Percentiles rank a stretch among this genome's conserved stretches.
Evolutionary conservation across 2,329 filamentous ascomycete species (phyloP).

Genomic region (Pestalotiopsis sp.): DNA sequence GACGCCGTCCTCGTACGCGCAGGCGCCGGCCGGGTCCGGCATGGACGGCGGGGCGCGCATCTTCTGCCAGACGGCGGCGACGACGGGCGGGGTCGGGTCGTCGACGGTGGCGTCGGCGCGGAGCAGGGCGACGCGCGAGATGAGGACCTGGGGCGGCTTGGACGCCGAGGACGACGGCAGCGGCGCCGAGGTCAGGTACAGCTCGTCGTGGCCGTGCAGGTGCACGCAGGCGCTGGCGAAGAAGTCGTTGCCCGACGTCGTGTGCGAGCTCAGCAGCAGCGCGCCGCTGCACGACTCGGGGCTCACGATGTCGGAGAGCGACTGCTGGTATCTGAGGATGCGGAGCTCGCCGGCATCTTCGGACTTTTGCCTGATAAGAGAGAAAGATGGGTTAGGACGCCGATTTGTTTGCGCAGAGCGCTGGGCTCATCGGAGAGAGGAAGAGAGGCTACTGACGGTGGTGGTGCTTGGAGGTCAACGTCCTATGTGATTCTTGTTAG

Average conservation of each 20-base stretch:
- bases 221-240: conserved; percentile 50
- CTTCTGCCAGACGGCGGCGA: conserved; percentile 41
- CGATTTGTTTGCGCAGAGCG: background rate
- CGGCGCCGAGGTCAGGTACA: conserved; percentile 49
- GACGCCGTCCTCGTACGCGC: conserved; percentile 43
- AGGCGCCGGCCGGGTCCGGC: conserved; percentile 45
- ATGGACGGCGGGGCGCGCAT: conserved; percentile 44
- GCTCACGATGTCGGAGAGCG: background rate
- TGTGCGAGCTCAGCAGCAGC: conserved; percentile 13
- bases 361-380: background rate
- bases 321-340: background rate
- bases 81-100: conserved; percentile 24
- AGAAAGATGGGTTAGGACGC: background rate
- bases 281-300: background rate
- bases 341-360: background rate
- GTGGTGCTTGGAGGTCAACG: background rate
- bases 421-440: background rate
- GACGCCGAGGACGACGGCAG: conserved; percentile 40
- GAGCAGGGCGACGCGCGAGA: conserved; percentile 40
- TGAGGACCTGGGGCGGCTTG: conserved; percentile 44
- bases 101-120: conserved; percentile 12
- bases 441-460: background rate
- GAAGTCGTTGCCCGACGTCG: conserved; percentile 44
- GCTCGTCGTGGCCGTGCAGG: conserved; percentile 39
- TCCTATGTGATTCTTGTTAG: background rate